phyloP scores from a whole-genome alignment of 2,329 filamentous ascomycete species.

The Lachnellula arida region DNA sequence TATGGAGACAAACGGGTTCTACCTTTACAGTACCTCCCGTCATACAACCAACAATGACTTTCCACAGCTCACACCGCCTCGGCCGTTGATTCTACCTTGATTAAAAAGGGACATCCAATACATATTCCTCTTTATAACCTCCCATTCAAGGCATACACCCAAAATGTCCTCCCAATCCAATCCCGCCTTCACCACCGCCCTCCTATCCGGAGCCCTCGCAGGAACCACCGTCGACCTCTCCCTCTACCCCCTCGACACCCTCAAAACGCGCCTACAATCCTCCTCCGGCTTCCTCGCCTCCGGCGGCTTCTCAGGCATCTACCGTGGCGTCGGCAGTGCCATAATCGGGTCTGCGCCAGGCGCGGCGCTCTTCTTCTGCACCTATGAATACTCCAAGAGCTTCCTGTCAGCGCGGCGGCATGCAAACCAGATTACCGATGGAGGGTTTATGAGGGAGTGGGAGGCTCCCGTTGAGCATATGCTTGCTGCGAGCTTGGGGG shows the following conservation, averaged over 20 bases:
- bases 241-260: constrained; percentile 95
- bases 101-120: neutral
- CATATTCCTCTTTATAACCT: neutral
- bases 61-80: constrained; percentile 14
- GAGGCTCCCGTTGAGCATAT: constrained; percentile 59
- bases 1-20: constrained; percentile 8
- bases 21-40: neutral
- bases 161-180: constrained; percentile 22
- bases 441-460: constrained; percentile 27
- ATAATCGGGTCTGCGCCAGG: constrained; percentile 89
- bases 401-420: constrained; percentile 37
- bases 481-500: constrained; percentile 77
- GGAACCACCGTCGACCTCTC: constrained; percentile 96
- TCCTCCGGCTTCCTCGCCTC: constrained; percentile 69
- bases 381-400: constrained; percentile 74
- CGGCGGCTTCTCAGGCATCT: constrained; percentile 87
- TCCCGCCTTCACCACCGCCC: constrained; percentile 54
- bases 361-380: constrained; percentile 95
- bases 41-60: constrained; percentile 15
- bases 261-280: constrained; percentile 96
- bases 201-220: constrained; percentile 80
- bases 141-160: neutral
- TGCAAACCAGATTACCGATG: constrained; percentile 20
- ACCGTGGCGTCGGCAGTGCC: constrained; percentile 85
- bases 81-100: constrained; percentile 15